Conservation (phyloP, 176 grass and related monocot species). For the bread wheat (Triticum aestivum) region IWGSC_CS_RefSeq_v2.1 NC_057807.1:61844984-61845483, state of each 20-base stretch:
- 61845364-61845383: background rate
- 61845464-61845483: constrained; percentile 2
- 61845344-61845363: background rate
- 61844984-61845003: background rate
- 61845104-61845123: constrained; percentile 51
- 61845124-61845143: constrained; percentile 11
- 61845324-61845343: background rate
- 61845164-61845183: constrained; percentile 58
- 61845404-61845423: constrained; percentile 1
- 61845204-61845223: constrained; percentile 97
- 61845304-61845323: background rate
- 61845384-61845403: constrained; percentile 3
- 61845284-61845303: constrained; percentile 22
- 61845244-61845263: constrained; percentile 93
- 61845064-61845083: constrained; percentile 99
- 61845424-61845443: background rate
- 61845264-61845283: background rate
- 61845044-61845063: constrained; percentile 97
- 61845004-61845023: constrained; percentile 55
- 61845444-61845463: constrained; percentile 7
- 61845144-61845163: constrained; percentile 2
- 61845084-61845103: constrained; percentile 98
- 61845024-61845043: constrained; percentile 88
- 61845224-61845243: constrained; percentile 99
- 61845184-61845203: constrained; percentile 99